A percentile compares a stretch with the other conserved stretches of the same genome.
Evolutionary conservation across 179 eudicot species (phyloP).

Genomic region (Beta macrorhiza): DNA sequence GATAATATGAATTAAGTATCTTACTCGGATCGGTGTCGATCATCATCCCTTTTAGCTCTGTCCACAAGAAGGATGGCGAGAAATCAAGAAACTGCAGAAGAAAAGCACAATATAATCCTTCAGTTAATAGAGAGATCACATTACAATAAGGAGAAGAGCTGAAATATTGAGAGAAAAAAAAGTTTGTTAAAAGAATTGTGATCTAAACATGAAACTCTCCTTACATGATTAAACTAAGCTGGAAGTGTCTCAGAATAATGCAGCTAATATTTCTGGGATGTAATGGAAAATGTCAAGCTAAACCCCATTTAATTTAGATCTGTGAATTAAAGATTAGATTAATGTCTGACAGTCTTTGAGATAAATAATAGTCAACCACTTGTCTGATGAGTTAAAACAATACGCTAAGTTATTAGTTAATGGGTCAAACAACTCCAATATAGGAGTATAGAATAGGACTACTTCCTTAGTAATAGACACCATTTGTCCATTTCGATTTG

Average conservation of each 20-base stretch:
- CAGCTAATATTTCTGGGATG: constrained; percentile 83
- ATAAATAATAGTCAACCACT: neutral
- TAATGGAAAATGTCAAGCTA: constrained; percentile 98
- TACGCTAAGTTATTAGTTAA: too few species aligned
- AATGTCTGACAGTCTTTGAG: too few species aligned
- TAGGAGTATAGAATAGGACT: too few species aligned
- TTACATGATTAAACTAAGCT: constrained; percentile 87
- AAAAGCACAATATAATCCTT: neutral
- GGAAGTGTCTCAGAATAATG: constrained; percentile 67
- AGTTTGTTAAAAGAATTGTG: constrained; percentile 7
- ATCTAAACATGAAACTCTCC: constrained; percentile 1
- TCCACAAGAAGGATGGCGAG: constrained; percentile 84
- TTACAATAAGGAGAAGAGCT: neutral
- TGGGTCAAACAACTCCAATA: too few species aligned
- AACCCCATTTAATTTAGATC: constrained; percentile 69
- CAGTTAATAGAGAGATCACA: neutral
- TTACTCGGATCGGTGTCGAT: constrained; percentile 87
- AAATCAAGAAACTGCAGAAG: constrained; percentile 73
- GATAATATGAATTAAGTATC: constrained; percentile 19
- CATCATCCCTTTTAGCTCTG: constrained; percentile 93
- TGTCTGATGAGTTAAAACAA: neutral
- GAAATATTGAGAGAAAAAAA: neutral
- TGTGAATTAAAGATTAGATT: constrained; percentile 26
- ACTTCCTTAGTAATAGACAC: too few species aligned
- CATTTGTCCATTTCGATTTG: too few species aligned